Base-by-base conservation (phyloP, 2,329 filamentous ascomycete genomes). In the Sphaerulina musiva region DNA sequence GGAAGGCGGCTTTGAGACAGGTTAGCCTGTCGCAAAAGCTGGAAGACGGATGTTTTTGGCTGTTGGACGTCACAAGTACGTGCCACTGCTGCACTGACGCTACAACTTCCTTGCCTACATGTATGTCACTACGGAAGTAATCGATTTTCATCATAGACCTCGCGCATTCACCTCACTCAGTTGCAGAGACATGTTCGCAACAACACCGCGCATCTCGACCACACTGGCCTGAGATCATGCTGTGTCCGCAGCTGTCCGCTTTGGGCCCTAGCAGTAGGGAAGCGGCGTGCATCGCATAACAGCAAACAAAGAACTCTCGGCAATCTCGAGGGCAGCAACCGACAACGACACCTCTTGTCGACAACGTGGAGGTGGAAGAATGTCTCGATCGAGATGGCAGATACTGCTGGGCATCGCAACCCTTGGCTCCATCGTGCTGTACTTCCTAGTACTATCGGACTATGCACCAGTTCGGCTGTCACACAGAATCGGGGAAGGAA, bases 301-400 rank as follows among this genome's bases (percentile, higher is more conserved):
- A 26, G 20, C 14, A 26, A 43, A 26, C 14, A 43, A 43, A 6
- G 40, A 20, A 17, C 10, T 10, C 14, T 43, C 34, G 8, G 11
- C 32, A 36, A 36, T 8, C 32, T 36, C 32, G 11, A 36, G 32
- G 8, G 32, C 4, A 36, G 11, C 32, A 8, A 36, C 32, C 9
- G 14, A 42, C 17, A 42, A 42, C 40, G n/a, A 6, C 40, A n/a
- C 12, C 6, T 43, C 20, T 10, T 3, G 23, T 17, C 14, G 14
- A 23, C 40, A 26, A 11, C 9, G 14, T n/a, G 40, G 9, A n/a
- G n/a, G 14, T 39, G 11, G 40, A 31, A 32, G 31, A n/a, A 51
- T 51, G 48, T 41, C 34, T 26, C 48, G 41, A 26, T 32, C 32
- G 42, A 43, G 9, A 51, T 57, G 55, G 55, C 51, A 54, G 32